Conservation (phyloP, 495 filamentous ascomycete genomes). For the Talaromyces proteolyticus region DNA sequence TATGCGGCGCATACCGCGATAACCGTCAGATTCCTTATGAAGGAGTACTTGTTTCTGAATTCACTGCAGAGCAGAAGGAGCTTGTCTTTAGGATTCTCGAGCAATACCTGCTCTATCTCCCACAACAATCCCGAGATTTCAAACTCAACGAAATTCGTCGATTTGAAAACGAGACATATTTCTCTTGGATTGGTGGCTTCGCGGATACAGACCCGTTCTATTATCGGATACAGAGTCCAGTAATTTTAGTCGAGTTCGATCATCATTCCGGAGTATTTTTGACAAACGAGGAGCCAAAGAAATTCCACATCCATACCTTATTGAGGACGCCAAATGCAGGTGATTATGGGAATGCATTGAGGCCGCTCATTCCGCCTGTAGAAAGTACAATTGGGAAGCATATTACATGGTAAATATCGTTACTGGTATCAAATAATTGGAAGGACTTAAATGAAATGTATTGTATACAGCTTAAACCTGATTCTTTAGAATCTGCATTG, state of each 20-base stretch:
- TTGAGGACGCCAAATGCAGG: slow-evolving; percentile 65
- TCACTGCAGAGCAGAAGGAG: slow-evolving; percentile 40
- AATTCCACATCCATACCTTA: slow-evolving; percentile 73
- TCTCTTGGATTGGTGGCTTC: slow-evolving; percentile 67
- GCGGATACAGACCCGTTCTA: slow-evolving; percentile 67
- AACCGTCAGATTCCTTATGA: slow-evolving; percentile 73
- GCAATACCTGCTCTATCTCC: slow-evolving; percentile 61
- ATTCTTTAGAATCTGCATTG: too few species aligned
- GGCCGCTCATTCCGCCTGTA: slow-evolving; percentile 29
- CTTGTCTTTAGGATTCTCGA: slow-evolving; percentile 49
- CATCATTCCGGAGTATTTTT: slow-evolving; percentile 76
- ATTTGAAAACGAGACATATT: slow-evolving; percentile 62
- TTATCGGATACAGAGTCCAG: slow-evolving; percentile 68
- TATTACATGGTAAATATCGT: slow-evolving; percentile 25
- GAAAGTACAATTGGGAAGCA: slow-evolving; percentile 35
- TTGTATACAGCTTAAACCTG: too few species aligned
- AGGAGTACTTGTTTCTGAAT: slow-evolving; percentile 45
- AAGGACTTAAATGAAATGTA: not conserved
- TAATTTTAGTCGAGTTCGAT: slow-evolving; percentile 70
- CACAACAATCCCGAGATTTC: slow-evolving; percentile 39
- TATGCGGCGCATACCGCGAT: slow-evolving; percentile 70
- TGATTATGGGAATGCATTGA: slow-evolving; percentile 61
- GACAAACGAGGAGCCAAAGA: slow-evolving; percentile 63
- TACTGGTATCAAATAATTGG: slow-evolving; percentile 1
- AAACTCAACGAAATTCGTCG: slow-evolving; percentile 44